These are phyloP conservation scores for Aspergillus alliaceus DNA, from an alignment of 2,329 filamentous ascomycete species.

Conservation along the genomic window DNA sequence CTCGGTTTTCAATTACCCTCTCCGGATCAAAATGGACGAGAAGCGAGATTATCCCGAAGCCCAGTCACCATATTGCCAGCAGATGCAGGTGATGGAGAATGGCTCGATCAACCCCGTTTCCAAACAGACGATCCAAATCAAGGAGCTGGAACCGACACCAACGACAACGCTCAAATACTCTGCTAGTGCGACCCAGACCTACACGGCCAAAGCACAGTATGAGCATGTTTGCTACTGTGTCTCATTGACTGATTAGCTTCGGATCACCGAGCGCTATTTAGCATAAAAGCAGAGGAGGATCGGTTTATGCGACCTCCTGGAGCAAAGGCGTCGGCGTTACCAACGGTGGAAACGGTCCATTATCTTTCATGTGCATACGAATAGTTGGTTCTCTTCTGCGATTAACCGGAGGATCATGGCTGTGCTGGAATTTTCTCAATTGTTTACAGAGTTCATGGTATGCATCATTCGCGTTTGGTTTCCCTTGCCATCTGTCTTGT, in stretches of 20 bases:
- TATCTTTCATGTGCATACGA: slow-evolving; percentile 25
- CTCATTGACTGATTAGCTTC: slow-evolving; percentile 33
- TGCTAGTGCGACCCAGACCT: slow-evolving; percentile 31
- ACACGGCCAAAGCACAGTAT: slow-evolving; percentile 35
- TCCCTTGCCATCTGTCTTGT: not conserved
- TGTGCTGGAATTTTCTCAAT: slow-evolving; percentile 12
- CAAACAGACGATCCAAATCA: slow-evolving; percentile 30
- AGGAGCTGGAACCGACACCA: slow-evolving; percentile 37
- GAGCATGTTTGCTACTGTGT: slow-evolving; percentile 38
- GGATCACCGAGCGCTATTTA: slow-evolving; percentile 8
- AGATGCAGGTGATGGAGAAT: slow-evolving; percentile 60
- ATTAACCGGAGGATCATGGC: slow-evolving; percentile 13
- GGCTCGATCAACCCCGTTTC: slow-evolving; percentile 39
- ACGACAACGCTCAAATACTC: slow-evolving; percentile 31
- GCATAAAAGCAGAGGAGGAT: slow-evolving; percentile 7
- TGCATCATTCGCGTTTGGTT: slow-evolving; percentile 9
- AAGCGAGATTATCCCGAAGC: slow-evolving; percentile 51
- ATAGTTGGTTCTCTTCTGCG: slow-evolving; percentile 15
- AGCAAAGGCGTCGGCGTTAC: slow-evolving; percentile 21
- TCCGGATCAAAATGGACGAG: slow-evolving; percentile 66
- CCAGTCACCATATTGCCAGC: slow-evolving; percentile 60
- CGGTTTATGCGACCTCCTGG: not conserved
- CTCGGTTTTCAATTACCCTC: slow-evolving; percentile 46
- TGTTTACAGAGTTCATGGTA: slow-evolving; percentile 9
- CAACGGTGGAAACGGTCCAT: slow-evolving; percentile 9